Conservation (phyloP, 2,329 filamentous ascomycete genomes). For the Myrmaecium sp. region DNA sequence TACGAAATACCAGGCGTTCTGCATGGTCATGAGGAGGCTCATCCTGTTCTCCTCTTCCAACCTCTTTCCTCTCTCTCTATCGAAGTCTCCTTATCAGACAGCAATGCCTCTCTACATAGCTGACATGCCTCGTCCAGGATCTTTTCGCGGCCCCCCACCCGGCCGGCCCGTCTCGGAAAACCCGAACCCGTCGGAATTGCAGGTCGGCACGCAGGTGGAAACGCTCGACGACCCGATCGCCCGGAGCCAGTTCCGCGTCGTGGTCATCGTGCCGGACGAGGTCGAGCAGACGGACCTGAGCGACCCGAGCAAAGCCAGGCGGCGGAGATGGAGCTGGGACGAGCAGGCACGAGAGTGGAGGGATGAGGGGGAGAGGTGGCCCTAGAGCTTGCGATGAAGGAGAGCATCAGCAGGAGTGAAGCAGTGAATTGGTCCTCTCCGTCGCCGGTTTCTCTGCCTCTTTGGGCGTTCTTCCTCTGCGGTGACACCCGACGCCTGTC, state of each 20-base stretch:
- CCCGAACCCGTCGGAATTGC: constrained; percentile 26
- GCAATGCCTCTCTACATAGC: neutral
- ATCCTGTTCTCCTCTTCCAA: neutral
- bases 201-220: constrained; percentile 46
- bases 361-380: constrained; percentile 23
- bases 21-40: neutral
- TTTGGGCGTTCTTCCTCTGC: no score
- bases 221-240: constrained; percentile 55
- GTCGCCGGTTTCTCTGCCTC: no score
- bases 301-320: constrained; percentile 42
- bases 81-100: constrained; percentile 1
- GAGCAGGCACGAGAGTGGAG: constrained; percentile 40
- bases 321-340: constrained; percentile 52
- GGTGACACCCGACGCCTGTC: no score
- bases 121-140: constrained; percentile 30
- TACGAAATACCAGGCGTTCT: no score
- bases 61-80: neutral
- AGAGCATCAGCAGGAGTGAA: no score
- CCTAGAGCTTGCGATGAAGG: constrained; percentile 11
- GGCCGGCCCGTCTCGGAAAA: constrained; percentile 28
- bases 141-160: constrained; percentile 41
- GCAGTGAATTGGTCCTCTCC: no score
- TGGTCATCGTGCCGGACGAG: constrained; percentile 67
- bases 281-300: constrained; percentile 61
- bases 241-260: constrained; percentile 64